Evolutionary conservation across 768 basidiomycete species (phyloP).

Genomic region (Hortiboletus campestris): DNA sequence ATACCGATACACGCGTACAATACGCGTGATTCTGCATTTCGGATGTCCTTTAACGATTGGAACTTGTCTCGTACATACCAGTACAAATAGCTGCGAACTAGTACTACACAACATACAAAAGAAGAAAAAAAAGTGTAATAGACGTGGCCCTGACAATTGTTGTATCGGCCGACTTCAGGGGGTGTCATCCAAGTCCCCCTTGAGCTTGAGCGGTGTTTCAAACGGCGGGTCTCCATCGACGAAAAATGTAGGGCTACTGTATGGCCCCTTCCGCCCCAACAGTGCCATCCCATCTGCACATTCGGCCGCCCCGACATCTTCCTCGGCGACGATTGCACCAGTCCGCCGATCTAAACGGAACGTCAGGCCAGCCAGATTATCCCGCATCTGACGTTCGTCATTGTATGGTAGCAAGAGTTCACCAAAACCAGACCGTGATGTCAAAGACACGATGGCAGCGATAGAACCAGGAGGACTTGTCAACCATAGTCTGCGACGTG

Average conservation of each 20-base stretch:
- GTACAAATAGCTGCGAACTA: background rate
- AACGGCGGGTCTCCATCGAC: slow-evolving; percentile 6
- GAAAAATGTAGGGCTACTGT: background rate
- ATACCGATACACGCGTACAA: slow-evolving; percentile 2
- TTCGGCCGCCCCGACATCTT: slow-evolving; percentile 26
- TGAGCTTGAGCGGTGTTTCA: slow-evolving; percentile 2
- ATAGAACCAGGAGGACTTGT: slow-evolving; percentile 59
- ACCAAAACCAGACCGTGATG: slow-evolving; percentile 61
- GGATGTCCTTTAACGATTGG: background rate
- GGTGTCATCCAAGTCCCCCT: background rate
- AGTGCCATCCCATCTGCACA: slow-evolving; percentile 15
- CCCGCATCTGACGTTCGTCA: slow-evolving; percentile 40
- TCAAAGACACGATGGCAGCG: slow-evolving; percentile 53
- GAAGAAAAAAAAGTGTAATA: too few relatives aligned
- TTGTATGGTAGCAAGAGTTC: slow-evolving; percentile 62
- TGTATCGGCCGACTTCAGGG: background rate
- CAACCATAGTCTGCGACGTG: slow-evolving; percentile 49
- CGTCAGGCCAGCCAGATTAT: slow-evolving; percentile 48
- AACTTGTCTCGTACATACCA: slow-evolving; percentile 6
- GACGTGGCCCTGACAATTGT: background rate
- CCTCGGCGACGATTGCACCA: slow-evolving; percentile 61
- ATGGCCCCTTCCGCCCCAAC: slow-evolving; percentile 8
- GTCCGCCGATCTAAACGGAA: slow-evolving; percentile 58
- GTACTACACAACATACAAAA: too few relatives aligned
- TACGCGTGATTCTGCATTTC: slow-evolving; percentile 1